Percentiles rank a stretch among this genome's conserved stretches.
phyloP scores from a whole-genome alignment of 257 asterid genomes.

The Henckelia pumila region DNA sequence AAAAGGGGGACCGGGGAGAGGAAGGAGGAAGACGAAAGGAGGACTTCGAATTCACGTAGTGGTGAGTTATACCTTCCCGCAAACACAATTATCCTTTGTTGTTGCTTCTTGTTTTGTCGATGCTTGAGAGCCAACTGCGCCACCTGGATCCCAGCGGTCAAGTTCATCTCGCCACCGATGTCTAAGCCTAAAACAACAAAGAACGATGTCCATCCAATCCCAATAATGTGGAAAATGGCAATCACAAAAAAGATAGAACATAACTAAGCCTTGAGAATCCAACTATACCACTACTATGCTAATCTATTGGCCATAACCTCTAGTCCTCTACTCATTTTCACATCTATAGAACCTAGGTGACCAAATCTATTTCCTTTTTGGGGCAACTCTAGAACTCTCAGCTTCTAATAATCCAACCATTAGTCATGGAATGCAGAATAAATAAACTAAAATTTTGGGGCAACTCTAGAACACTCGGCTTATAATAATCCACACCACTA shows the following conservation, averaged over 20 bases:
- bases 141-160: constrained; percentile 96
- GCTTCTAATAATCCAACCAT: neutral
- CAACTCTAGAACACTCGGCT: neutral
- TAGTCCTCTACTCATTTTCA: neutral
- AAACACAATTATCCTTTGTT: constrained; percentile 92
- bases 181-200: constrained; percentile 58
- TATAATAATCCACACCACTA: neutral
- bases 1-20: too few relatives aligned
- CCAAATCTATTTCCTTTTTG: neutral
- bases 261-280: neutral
- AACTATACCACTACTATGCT: neutral
- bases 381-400: neutral
- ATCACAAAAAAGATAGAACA: neutral
- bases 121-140: constrained; percentile 98
- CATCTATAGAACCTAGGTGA: neutral
- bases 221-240: constrained; percentile 6
- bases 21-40: neutral
- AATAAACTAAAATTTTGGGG: neutral
- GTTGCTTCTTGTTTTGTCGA: constrained; percentile 97
- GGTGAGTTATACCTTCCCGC: constrained; percentile 70
- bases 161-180: constrained; percentile 88
- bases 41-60: constrained; percentile 7
- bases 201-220: constrained; percentile 2
- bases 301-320: neutral
- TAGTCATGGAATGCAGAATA: neutral